A percentile compares a stretch with the other conserved stretches of the same genome.
Evolutionary conservation across 2,329 filamentous ascomycete species (phyloP).

Genomic region (Pseudocercospora musae): DNA sequence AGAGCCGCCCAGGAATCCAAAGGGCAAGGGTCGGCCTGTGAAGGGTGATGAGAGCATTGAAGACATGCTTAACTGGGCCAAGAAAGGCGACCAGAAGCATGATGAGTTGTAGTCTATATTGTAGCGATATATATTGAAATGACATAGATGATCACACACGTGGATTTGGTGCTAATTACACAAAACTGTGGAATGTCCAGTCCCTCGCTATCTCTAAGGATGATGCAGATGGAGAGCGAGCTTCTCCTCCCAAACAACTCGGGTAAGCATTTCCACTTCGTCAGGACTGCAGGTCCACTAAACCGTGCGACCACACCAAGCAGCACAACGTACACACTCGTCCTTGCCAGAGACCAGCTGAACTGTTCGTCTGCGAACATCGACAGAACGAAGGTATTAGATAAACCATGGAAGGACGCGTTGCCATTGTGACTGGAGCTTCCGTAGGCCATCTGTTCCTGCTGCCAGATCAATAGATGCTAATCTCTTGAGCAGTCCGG

Average conservation of each 20-base stretch:
- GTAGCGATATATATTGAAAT: conserved; percentile 7
- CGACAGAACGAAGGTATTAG: too few species aligned
- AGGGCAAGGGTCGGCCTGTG: conserved; percentile 14
- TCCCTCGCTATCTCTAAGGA: background rate
- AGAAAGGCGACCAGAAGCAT: conserved; percentile 13
- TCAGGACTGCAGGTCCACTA: background rate
- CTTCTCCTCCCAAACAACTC: too few species aligned
- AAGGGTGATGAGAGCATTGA: conserved; percentile 23
- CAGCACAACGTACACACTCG: too few species aligned
- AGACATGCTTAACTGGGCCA: conserved; percentile 24
- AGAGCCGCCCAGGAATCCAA: conserved; percentile 3
- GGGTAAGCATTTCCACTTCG: too few species aligned
- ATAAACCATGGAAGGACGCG: conserved; percentile 1
- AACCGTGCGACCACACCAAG: background rate
- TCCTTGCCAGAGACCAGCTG: too few species aligned
- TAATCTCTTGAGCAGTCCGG: conserved; percentile 12
- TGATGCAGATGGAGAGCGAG: too few species aligned
- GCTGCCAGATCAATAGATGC: background rate
- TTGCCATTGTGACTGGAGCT: conserved; percentile 18
- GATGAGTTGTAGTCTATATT: conserved; percentile 22
- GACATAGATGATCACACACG: conserved; percentile 11
- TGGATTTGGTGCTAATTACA: background rate
- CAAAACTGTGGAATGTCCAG: background rate
- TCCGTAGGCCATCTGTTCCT: conserved; percentile 6
- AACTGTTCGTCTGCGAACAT: too few species aligned